Percentiles rank a stretch among this genome's conserved stretches.
phyloP scores from a whole-genome alignment of 345 rosid genomes.

The Rhodomyrtus tomentosa region DNA sequence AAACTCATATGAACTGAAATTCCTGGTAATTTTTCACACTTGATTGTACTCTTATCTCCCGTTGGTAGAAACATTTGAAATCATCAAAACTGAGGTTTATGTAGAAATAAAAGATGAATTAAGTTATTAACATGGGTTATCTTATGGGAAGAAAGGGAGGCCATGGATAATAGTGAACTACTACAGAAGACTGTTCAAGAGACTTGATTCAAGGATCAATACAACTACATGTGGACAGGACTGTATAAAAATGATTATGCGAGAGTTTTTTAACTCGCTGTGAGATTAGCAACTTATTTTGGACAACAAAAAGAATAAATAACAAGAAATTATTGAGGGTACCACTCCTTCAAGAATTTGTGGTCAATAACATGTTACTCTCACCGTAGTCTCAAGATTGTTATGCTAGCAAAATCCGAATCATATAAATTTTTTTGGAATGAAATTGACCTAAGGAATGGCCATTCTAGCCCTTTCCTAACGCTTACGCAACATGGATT shows the following conservation, averaged over 20 bases:
- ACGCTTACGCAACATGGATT: conserved; percentile 32
- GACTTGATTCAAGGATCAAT: no score
- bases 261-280: no score
- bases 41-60: not conserved
- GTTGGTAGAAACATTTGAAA: not conserved
- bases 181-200: not conserved
- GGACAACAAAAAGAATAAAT: no score
- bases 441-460: not conserved
- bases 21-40: not conserved
- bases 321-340: no score
- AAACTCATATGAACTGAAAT: not conserved
- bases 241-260: no score
- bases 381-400: no score
- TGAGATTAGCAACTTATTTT: no score
- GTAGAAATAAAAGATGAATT: not conserved
- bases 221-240: no score
- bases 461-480: not conserved
- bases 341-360: no score
- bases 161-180: not conserved
- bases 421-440: no score
- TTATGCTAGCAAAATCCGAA: no score
- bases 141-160: not conserved
- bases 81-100: not conserved
- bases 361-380: no score
- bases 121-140: not conserved